These are phyloP conservation scores for Cladosporium colombiae DNA, from an alignment of 2,329 filamentous ascomycete species.

Conservation along the genomic window DNA sequence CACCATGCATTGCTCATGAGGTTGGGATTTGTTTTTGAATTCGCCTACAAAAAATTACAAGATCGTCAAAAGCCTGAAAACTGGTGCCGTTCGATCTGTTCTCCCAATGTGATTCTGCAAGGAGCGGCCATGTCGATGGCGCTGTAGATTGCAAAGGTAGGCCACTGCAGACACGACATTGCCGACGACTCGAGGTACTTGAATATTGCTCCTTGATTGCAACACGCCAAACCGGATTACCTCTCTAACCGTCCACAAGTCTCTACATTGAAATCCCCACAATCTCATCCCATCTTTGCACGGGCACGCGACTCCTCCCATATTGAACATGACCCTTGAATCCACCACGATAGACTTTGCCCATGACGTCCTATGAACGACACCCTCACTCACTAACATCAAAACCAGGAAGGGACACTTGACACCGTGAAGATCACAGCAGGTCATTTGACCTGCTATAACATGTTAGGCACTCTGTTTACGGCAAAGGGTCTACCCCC, in stretches of 20 bases:
- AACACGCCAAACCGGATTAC: not conserved
- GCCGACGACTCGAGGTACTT: not conserved
- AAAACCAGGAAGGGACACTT: not conserved
- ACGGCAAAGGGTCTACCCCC: not conserved
- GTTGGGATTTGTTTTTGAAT: constrained; percentile 16
- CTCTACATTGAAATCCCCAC: not conserved
- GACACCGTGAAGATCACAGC: not conserved
- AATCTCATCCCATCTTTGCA: not conserved
- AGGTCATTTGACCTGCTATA: not conserved
- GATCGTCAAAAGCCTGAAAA: constrained; percentile 19
- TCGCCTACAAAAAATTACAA: constrained; percentile 15
- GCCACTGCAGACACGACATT: not conserved
- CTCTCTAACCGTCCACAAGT: not conserved
- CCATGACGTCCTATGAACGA: not conserved
- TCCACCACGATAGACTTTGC: constrained; percentile 2
- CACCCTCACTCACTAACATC: not conserved
- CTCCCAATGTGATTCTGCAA: not conserved
- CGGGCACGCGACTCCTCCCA: not conserved
- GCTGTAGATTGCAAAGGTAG: constrained; percentile 7
- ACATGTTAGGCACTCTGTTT: not conserved
- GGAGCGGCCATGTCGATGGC: constrained; percentile 8
- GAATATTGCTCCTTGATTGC: not conserved
- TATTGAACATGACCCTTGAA: not conserved
- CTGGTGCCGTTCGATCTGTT: constrained; percentile 11
- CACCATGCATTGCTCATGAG: constrained; percentile 19